phyloP scores from a whole-genome alignment of 2,329 filamentous ascomycete species.

The Hymenoscyphus repandus region DNA sequence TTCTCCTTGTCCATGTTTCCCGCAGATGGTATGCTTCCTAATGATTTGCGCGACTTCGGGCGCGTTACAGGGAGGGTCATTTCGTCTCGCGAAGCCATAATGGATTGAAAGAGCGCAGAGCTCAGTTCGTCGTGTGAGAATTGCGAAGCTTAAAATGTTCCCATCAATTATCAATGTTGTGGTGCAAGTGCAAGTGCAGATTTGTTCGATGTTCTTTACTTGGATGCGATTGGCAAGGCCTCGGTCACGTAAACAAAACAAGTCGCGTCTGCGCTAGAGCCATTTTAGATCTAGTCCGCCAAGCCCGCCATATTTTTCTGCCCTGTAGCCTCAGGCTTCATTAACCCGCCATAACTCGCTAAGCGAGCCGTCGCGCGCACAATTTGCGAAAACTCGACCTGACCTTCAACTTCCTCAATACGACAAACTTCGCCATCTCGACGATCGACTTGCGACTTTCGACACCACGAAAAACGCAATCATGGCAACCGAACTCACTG shows the following conservation, averaged over 20 bases:
- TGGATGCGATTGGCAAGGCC: conserved; percentile 1
- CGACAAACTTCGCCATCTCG: conserved; percentile 9
- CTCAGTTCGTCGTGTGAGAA: conserved; percentile 2
- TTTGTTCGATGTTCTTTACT: neutral
- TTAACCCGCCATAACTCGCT: neutral
- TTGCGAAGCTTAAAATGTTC: neutral
- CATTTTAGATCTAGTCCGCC: too few species aligned
- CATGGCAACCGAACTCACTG: conserved; percentile 98
- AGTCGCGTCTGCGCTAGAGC: conserved; percentile 8
- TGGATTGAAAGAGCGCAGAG: conserved; percentile 11
- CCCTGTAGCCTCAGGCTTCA: neutral
- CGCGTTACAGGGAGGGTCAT: conserved; percentile 50
- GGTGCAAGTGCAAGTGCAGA: neutral
- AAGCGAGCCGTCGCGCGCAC: neutral
- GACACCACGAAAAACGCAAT: conserved; percentile 27
- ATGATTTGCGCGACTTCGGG: conserved; percentile 61
- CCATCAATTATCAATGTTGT: conserved; percentile 4
- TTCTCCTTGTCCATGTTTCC: conserved; percentile 70
- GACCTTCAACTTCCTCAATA: conserved; percentile 10
- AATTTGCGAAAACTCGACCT: conserved; percentile 12
- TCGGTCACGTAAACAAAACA: conserved; percentile 13
- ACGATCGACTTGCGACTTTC: conserved; percentile 27
- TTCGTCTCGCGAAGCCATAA: conserved; percentile 39
- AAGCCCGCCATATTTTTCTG: neutral
- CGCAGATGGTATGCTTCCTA: conserved; percentile 53